Evolutionary conservation across 441 rosid species (phyloP), one percentile per base, ranked within the genome.

Genomic region (Adansonia grandidieri): DNA sequence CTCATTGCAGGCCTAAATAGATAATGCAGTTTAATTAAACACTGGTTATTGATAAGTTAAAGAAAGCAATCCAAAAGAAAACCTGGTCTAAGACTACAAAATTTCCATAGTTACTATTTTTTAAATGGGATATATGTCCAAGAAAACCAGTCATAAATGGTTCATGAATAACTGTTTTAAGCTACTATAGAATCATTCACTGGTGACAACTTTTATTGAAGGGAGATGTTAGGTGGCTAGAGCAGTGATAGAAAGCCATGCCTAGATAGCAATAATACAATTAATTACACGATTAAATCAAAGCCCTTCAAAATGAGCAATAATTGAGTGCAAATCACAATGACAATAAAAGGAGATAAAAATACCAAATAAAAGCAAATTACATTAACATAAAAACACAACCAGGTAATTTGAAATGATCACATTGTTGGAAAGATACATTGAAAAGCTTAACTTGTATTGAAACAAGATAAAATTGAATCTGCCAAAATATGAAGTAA

Each of bases 221-320:
- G 3, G 37, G 37, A 57, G 65, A 42, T 58, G 67, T 73, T 42
- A 57, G 53, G 66, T 42, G 22, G 37, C 53, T 42, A 58, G 19
- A 40, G 45, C 22, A 60, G 15, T 54, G 56, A 61, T 13, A 19
- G 45, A 37, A 53, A 60, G 10, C 1, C 60, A 60, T 45, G 69
- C 57, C 53, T 60, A 8, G 22, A 60, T 60, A 74, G 77, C n/a
- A 61, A 22, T 17, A 58, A 58, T 73, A 42, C 67, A 73, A 44
- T 14, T 19, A 60, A 60, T 22, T 15, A 47, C 6, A 24, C 15
- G 20, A 13, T 19, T 19, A 47, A 47, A 20, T 56, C 5, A 20
- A 9, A 10, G 22, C 54, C 32, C 54, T 68, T 14, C 68, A 37
- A 28, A 32, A 32, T 14, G 4, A 20, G 17, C 54, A 69, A 45